Percentiles rank a stretch among this genome's conserved stretches.
Conservation (phyloP, 2,329 filamentous ascomycete genomes). For the Ophiostoma pallidulum region DNA sequence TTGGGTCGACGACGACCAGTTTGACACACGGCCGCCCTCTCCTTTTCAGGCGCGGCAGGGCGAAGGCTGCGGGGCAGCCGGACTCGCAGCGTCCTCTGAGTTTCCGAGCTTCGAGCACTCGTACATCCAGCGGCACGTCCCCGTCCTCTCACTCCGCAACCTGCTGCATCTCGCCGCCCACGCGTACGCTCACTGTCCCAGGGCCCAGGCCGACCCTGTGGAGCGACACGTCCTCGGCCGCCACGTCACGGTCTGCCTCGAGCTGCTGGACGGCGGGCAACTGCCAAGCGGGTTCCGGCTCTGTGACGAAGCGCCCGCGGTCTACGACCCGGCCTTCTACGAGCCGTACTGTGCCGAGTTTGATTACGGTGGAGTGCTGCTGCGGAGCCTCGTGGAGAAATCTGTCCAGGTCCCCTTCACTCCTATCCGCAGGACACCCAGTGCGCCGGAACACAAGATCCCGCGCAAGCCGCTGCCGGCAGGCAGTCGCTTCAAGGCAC, state of each 20-base stretch:
- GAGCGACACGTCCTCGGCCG: not conserved
- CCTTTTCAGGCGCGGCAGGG: too few relatives aligned
- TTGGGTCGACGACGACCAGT: conserved; percentile 21
- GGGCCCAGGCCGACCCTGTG: too few relatives aligned
- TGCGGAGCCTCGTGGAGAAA: too few relatives aligned
- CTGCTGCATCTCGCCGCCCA: too few relatives aligned
- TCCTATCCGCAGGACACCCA: too few relatives aligned
- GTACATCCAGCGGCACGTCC: too few relatives aligned
- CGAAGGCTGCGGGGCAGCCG: not conserved
- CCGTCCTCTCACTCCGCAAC: too few relatives aligned
- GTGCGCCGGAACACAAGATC: not conserved
- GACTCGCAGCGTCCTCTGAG: too few relatives aligned
- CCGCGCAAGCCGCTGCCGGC: not conserved
- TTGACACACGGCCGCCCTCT: not conserved
- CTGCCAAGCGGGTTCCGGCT: not conserved
- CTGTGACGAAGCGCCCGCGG: not conserved
- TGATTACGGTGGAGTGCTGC: not conserved
- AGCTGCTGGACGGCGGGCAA: not conserved
- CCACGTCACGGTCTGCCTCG: not conserved
- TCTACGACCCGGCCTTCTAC: not conserved
- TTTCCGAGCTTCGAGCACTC: too few relatives aligned
- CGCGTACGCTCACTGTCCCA: too few relatives aligned
- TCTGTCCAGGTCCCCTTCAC: not conserved
- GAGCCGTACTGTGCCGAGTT: not conserved
- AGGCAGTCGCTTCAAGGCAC: too few relatives aligned